Percentiles rank a stretch among this genome's conserved stretches.
phyloP scores from a whole-genome alignment of 805 yeast species.

The Saccharomyces jurei region DNA sequence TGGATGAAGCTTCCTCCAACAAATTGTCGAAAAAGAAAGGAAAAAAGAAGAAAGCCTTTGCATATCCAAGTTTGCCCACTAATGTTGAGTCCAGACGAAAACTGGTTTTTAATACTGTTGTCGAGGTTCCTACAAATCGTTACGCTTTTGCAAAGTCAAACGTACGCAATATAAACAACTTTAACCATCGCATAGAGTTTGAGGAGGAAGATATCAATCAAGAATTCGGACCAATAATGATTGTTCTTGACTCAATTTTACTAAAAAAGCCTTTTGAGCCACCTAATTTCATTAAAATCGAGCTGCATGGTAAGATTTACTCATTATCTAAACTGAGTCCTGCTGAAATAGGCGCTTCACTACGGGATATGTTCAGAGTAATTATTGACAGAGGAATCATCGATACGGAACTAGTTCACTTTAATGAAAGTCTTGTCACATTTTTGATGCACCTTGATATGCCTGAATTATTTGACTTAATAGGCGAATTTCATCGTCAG shows the following conservation, averaged over 20 bases:
- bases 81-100: conserved; percentile 8
- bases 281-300: conserved; percentile 14
- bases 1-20: neutral
- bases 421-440: conserved; percentile 10
- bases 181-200: neutral
- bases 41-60: neutral
- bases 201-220: neutral
- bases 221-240: neutral
- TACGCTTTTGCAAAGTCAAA: conserved; percentile 9
- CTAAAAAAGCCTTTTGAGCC: conserved; percentile 7
- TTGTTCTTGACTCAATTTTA: conserved; percentile 11
- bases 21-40: neutral
- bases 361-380: conserved; percentile 14
- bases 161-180: too few relatives aligned
- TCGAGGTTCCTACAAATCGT: conserved; percentile 20
- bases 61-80: neutral
- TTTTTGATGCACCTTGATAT: conserved; percentile 18
- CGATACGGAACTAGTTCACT: conserved; percentile 18
- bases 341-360: conserved; percentile 1
- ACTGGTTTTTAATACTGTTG: conserved; percentile 20
- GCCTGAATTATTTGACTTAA: conserved; percentile 10
- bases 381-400: conserved; percentile 21
- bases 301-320: conserved; percentile 9
- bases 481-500: conserved; percentile 20
- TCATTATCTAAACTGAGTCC: conserved; percentile 15